Conservation (phyloP, 1,284 basidiomycete genomes). For the Sphagnurus paluster region DNA sequence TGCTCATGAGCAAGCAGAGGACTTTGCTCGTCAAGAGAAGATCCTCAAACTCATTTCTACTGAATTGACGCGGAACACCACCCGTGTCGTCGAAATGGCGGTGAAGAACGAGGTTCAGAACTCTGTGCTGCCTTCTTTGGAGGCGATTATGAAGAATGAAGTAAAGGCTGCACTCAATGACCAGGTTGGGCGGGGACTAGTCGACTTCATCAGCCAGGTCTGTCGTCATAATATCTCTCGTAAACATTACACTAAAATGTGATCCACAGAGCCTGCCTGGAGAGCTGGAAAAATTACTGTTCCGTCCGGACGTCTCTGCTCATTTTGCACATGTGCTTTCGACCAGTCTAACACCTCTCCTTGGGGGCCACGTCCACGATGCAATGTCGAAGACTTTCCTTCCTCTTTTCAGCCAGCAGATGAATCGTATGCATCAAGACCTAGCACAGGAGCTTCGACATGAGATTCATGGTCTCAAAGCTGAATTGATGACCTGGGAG, state of each 20-base stretch:
- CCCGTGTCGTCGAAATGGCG: constrained; percentile 80
- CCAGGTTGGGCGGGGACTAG: constrained; percentile 70
- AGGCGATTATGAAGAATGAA: constrained; percentile 76
- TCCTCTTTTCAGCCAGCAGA: constrained; percentile 70
- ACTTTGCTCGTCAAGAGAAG: constrained; percentile 81
- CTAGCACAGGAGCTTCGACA: constrained; percentile 69
- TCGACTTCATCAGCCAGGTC: constrained; percentile 73
- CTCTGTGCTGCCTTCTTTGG: constrained; percentile 76
- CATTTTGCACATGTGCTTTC: constrained; percentile 75
- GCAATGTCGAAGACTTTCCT: constrained; percentile 70
- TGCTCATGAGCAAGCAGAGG: constrained; percentile 70
- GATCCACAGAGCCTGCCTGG: constrained; percentile 60
- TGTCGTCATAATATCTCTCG: constrained; percentile 26
- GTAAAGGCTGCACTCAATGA: constrained; percentile 73
- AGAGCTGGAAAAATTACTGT: constrained; percentile 75
- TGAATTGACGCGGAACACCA: constrained; percentile 81
- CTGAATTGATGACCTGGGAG: constrained; percentile 77
- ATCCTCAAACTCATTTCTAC: constrained; percentile 83
- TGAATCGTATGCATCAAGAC: constrained; percentile 73
- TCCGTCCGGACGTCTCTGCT: constrained; percentile 72
- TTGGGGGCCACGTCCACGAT: constrained; percentile 81
- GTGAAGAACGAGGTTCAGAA: constrained; percentile 79
- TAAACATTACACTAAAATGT: constrained; percentile 10
- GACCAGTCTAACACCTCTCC: constrained; percentile 63
- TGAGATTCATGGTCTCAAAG: constrained; percentile 74